phyloP scores from a whole-genome alignment of 371 early-diverging fungal genomes.

The Haplosporangium sp. region DNA sequence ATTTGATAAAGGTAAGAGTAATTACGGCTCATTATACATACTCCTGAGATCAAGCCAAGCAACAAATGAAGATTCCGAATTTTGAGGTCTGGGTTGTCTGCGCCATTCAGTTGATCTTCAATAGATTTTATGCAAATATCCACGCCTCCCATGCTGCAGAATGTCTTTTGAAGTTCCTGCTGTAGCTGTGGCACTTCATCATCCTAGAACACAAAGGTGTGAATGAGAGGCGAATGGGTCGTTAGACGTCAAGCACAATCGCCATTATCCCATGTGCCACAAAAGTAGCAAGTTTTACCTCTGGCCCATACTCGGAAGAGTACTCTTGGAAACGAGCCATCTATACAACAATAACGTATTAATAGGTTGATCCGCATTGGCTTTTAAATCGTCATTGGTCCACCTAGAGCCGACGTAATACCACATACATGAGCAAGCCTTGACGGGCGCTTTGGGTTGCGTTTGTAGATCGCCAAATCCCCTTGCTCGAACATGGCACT shows the following conservation, averaged over 20 bases:
- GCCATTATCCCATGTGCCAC: background rate
- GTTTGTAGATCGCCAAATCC: conserved; percentile 36
- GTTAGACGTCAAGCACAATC: background rate
- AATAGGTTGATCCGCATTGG: too few relatives aligned
- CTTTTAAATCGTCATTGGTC: background rate
- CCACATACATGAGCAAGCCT: conserved; percentile 22
- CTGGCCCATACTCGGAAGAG: conserved; percentile 28
- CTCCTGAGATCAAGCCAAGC: conserved; percentile 29
- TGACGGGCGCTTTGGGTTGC: conserved; percentile 44
- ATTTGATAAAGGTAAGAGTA: too few relatives aligned
- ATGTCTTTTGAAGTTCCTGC: conserved; percentile 31
- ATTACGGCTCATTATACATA: background rate
- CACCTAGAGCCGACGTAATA: background rate
- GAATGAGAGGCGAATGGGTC: background rate
- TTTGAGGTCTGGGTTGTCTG: conserved; percentile 23
- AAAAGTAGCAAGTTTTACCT: conserved; percentile 6
- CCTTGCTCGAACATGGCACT: conserved; percentile 35
- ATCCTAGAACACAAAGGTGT: conserved; percentile 13
- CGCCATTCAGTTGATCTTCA: conserved; percentile 16
- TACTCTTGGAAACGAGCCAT: conserved; percentile 37
- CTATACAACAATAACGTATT: background rate
- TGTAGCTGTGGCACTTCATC: conserved; percentile 40
- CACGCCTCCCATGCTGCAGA: conserved; percentile 26
- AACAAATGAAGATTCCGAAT: conserved; percentile 14
- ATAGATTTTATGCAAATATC: conserved; percentile 33